Base-by-base conservation (phyloP, 768 basidiomycete species). In the Amanita exitialis region DNA sequence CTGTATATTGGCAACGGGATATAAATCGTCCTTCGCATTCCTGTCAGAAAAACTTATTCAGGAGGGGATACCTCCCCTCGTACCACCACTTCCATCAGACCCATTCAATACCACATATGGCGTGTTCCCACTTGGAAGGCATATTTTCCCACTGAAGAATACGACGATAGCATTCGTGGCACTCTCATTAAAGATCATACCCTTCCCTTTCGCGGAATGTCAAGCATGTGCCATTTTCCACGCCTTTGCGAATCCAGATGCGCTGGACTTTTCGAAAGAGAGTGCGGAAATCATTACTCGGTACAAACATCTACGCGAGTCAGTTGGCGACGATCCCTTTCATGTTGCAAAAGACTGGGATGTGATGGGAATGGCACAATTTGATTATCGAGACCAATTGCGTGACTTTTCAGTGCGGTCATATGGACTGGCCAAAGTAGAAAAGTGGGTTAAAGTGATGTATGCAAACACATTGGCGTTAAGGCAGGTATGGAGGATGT, bases 1-100 rank as follows among this genome's bases (percentile, higher is more conserved):
- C 54, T 80, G 79, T 55, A 78, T 90, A 47, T 66, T 90, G 15
- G 89, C 86, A 2, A 92, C 89, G 2, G 90, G 89, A 9, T 92
- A 84, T 61, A 67, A 82, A 47, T 65, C 76, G 39, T 66, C 75
- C 10, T 79, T 82, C 56, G 82, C 84, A 0, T 90, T 89, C 65
- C 66, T 91, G 42, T 23, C 52, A 35, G n/a, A 30, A 36, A 49
- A 57, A 30, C 60, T 76, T 10, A 60, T 74, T 25, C 62, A 57
- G 6, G 47, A 51, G 2, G 62, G 57, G 0, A 44, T 74, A 13
- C 75, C 77, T 9, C 73, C 78, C 2, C 58, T 70, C 4, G 61
- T 71, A 15, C 73, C 78, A 1, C 73, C 77, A 3, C 60, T 13
- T 15, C 83, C 80, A 1, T 43, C 55, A 8, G 64, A 71, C 6